Conservation (phyloP, 495 filamentous ascomycete species). For the Durotheca rogersii region DNA sequence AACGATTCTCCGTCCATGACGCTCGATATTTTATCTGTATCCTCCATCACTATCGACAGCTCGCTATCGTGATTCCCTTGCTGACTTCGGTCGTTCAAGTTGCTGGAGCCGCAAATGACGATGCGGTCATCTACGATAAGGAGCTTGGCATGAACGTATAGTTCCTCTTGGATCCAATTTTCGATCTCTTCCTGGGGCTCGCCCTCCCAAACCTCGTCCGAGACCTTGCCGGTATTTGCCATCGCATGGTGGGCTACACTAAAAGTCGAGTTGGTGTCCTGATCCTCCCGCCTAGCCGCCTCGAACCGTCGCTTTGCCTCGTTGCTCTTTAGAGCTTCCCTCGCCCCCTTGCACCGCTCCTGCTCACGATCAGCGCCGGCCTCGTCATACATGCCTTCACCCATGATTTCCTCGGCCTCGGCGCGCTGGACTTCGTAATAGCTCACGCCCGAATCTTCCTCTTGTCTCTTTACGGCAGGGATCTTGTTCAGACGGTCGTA, state of each 20-base stretch:
- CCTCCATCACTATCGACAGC: constrained; percentile 89
- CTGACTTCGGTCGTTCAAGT: constrained; percentile 94
- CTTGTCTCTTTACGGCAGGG: constrained; percentile 62
- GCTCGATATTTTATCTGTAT: constrained; percentile 68
- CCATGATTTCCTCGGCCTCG: constrained; percentile 82
- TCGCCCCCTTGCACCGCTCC: constrained; percentile 45
- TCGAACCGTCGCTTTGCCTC: constrained; percentile 68
- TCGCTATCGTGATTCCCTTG: constrained; percentile 88
- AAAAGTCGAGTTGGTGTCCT: constrained; percentile 55
- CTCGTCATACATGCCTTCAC: constrained; percentile 64
- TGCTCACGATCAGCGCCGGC: constrained; percentile 45
- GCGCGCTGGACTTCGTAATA: constrained; percentile 85
- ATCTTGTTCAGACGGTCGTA: constrained; percentile 91
- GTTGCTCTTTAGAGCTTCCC: constrained; percentile 51
- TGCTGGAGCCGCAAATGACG: constrained; percentile 81
- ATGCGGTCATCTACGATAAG: constrained; percentile 81
- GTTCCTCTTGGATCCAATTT: constrained; percentile 91
- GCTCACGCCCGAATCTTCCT: constrained; percentile 74
- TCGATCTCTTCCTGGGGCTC: constrained; percentile 69
- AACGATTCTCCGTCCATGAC: constrained; percentile 78
- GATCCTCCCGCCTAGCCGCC: constrained; percentile 49
- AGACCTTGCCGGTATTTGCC: constrained; percentile 64
- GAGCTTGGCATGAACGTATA: constrained; percentile 90
- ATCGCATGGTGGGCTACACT: constrained; percentile 81
- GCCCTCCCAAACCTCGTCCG: constrained; percentile 72